These are phyloP conservation scores for Blumeria graminis DNA, from an alignment of 2,329 filamentous ascomycete species.

Conservation along the genomic window DNA sequence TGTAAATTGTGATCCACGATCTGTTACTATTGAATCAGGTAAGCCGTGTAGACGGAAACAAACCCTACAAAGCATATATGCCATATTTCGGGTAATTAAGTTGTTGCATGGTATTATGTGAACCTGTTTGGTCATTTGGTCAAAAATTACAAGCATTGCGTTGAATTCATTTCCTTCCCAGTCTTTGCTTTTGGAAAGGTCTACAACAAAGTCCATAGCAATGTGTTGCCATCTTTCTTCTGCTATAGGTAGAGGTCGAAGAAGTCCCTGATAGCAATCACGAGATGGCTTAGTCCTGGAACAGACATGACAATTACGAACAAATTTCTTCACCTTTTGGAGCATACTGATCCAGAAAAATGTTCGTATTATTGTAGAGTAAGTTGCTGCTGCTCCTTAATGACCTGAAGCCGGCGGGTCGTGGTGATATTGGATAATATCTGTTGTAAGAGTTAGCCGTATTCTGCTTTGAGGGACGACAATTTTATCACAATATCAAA, in stretches of 20 bases:
- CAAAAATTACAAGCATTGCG: not conserved
- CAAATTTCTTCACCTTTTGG: not conserved
- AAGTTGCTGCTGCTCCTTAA: not conserved
- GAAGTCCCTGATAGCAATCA: not conserved
- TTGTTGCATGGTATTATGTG: not conserved
- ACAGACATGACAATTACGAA: not conserved
- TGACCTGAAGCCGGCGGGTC: not conserved
- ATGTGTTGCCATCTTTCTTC: not conserved
- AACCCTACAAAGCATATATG: not conserved
- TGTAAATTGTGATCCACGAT: constrained; percentile 5
- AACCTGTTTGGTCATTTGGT: not conserved
- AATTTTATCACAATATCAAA: not conserved
- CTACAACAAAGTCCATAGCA: not conserved
- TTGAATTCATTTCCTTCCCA: not conserved
- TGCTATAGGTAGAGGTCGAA: not conserved
- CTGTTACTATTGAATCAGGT: constrained; percentile 3
- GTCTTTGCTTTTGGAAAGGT: not conserved
- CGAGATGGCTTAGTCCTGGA: not conserved
- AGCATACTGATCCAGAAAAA: not conserved
- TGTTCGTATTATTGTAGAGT: not conserved
- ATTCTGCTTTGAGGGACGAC: not conserved
- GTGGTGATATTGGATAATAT: not conserved
- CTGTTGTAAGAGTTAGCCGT: not conserved
- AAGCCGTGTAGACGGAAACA: not conserved
- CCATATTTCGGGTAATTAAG: not conserved